phyloP scores from a whole-genome alignment of 2,329 filamentous ascomycete genomes.

The Beauveria asiatica region DNA sequence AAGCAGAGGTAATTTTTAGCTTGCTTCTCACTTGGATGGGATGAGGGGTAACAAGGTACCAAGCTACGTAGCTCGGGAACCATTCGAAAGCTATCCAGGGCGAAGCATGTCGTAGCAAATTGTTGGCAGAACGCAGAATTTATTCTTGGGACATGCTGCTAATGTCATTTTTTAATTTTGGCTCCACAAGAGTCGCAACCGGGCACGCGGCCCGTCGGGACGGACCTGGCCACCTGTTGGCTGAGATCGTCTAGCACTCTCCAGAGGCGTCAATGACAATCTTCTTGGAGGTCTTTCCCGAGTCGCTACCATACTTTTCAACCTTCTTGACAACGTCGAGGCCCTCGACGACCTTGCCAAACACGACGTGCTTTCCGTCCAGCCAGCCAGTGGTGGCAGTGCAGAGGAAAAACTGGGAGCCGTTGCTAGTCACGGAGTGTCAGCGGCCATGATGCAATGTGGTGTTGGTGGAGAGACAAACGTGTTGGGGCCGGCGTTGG shows the following conservation, averaged over 20 bases:
- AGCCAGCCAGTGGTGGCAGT: constrained; percentile 76
- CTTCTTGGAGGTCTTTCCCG: constrained; percentile 6
- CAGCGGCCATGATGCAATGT: neutral
- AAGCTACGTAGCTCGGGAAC: no score
- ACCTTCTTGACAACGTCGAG: constrained; percentile 11
- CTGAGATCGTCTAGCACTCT: neutral
- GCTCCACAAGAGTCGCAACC: neutral
- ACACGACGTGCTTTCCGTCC: constrained; percentile 67
- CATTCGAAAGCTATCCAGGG: no score
- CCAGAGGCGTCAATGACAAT: constrained; percentile 5
- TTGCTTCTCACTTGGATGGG: no score
- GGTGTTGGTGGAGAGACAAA: constrained; percentile 5
- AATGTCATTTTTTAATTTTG: neutral
- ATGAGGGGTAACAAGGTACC: no score
- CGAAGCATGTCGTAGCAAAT: no score
- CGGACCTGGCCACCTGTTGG: neutral
- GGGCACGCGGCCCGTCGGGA: neutral
- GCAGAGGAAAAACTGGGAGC: constrained; percentile 89
- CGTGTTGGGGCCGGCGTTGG: constrained; percentile 17
- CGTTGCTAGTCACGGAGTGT: constrained; percentile 57
- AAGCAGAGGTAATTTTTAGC: no score
- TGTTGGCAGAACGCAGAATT: neutral
- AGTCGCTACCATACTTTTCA: constrained; percentile 5
- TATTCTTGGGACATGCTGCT: neutral
- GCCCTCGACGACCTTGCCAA: constrained; percentile 52